Evolutionary conservation across 768 basidiomycete species (phyloP).

Genomic region (Rhizopogon rudus): DNA sequence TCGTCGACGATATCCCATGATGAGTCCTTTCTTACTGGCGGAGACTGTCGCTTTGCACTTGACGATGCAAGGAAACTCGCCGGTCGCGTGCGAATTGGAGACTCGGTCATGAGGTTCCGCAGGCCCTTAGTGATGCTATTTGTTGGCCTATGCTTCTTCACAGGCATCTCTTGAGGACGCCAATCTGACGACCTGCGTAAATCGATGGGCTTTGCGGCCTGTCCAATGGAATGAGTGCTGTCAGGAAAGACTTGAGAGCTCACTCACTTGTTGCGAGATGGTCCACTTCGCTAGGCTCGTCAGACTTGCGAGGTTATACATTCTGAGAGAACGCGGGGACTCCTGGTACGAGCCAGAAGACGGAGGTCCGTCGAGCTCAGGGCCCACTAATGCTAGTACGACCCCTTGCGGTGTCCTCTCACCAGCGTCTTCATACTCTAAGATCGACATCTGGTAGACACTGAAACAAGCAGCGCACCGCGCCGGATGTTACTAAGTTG

Average conservation of each 20-base stretch:
- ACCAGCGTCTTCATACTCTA: conserved; percentile 59
- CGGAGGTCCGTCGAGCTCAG: conserved; percentile 42
- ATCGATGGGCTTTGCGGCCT: conserved; percentile 62
- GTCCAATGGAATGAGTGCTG: not conserved
- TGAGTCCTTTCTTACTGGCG: conserved; percentile 38
- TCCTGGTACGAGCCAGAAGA: conserved; percentile 47
- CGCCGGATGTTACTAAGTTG: not conserved
- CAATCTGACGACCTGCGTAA: conserved; percentile 46
- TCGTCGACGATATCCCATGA: conserved; percentile 74
- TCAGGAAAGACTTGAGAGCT: not conserved
- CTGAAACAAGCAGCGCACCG: conserved; percentile 29
- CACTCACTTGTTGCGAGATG: conserved; percentile 56
- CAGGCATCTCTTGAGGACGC: conserved; percentile 43
- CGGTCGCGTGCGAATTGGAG: conserved; percentile 26
- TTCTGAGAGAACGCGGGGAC: conserved; percentile 53
- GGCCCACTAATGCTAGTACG: conserved; percentile 69
- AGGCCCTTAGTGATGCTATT: conserved; percentile 59
- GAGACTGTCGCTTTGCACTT: conserved; percentile 16
- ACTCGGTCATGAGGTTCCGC: conserved; percentile 50
- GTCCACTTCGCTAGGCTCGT: conserved; percentile 74
- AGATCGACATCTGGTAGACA: conserved; percentile 70
- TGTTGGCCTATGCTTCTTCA: conserved; percentile 45
- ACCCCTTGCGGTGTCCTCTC: conserved; percentile 65
- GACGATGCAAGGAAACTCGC: conserved; percentile 26
- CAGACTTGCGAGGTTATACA: conserved; percentile 80